Conservation (phyloP, 1,284 basidiomycete genomes). For the Cryptococcus wingfieldii region DNA sequence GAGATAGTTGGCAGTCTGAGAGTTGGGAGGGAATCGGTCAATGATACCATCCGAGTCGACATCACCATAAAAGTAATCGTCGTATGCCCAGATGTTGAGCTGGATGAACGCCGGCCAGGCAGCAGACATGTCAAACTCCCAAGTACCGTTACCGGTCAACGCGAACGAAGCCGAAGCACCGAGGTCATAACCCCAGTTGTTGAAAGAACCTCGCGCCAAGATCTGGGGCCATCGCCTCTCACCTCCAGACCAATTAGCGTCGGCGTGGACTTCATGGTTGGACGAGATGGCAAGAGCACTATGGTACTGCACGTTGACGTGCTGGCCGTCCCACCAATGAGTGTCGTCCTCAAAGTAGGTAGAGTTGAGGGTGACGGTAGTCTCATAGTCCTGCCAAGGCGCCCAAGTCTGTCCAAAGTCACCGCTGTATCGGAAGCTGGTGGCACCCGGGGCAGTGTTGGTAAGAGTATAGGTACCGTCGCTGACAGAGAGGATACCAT, state of each 20-base stretch:
- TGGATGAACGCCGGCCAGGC: slow-evolving; percentile 82
- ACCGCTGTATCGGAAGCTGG: slow-evolving; percentile 75
- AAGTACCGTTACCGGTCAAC: slow-evolving; percentile 56
- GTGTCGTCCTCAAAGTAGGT: slow-evolving; percentile 52
- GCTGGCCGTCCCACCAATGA: slow-evolving; percentile 73
- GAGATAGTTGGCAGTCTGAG: slow-evolving; percentile 71
- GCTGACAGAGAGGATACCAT: slow-evolving; percentile 58
- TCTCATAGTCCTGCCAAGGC: slow-evolving; percentile 70
- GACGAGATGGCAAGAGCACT: slow-evolving; percentile 61
- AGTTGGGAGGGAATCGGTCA: slow-evolving; percentile 83
- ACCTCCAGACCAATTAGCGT: slow-evolving; percentile 57
- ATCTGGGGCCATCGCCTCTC: slow-evolving; percentile 77
- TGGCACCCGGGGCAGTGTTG: slow-evolving; percentile 79
- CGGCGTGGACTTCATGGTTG: slow-evolving; percentile 69
- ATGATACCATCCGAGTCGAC: slow-evolving; percentile 77
- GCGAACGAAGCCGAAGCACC: slow-evolving; percentile 67
- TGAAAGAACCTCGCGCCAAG: slow-evolving; percentile 79
- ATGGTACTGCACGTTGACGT: slow-evolving; percentile 87
- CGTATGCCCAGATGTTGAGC: slow-evolving; percentile 79
- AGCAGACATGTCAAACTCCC: slow-evolving; percentile 62
- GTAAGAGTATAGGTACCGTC: slow-evolving; percentile 66
- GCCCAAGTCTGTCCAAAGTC: slow-evolving; percentile 84
- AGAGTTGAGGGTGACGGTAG: slow-evolving; percentile 61
- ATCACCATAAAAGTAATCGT: slow-evolving; percentile 87
- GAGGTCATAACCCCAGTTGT: slow-evolving; percentile 81